phyloP scores from a whole-genome alignment of 2,329 filamentous ascomycete genomes.

The Neurospora crassa region DNA sequence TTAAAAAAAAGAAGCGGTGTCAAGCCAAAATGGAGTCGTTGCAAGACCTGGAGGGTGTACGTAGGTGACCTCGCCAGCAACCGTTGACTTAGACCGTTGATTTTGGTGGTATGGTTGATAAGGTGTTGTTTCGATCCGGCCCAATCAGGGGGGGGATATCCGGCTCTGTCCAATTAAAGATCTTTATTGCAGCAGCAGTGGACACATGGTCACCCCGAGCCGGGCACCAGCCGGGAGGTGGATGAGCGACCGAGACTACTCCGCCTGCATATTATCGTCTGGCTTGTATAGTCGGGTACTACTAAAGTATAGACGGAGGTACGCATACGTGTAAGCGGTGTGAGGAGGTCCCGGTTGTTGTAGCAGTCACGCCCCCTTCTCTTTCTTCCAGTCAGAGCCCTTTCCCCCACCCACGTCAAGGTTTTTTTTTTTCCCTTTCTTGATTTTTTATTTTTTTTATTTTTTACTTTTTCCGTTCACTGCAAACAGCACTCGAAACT shows the following conservation, averaged over 20 bases:
- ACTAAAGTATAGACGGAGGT: not conserved
- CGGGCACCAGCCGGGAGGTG: not conserved
- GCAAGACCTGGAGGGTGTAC: not conserved
- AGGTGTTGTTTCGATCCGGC: not conserved
- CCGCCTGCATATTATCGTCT: not conserved
- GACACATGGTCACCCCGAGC: not conserved
- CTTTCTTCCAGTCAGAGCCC: not conserved
- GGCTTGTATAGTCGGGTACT: not conserved
- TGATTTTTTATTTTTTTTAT: not conserved
- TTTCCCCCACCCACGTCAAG: not conserved
- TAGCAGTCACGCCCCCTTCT: not conserved
- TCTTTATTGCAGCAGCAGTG: not conserved
- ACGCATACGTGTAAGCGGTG: not conserved
- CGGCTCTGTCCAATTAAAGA: not conserved
- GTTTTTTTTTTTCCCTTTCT: not conserved
- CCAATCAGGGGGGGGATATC: not conserved
- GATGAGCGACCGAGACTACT: too few species aligned
- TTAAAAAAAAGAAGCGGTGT: constrained; percentile 7
- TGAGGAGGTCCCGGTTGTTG: not conserved
- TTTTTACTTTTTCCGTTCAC: not conserved
- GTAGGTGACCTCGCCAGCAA: not conserved
- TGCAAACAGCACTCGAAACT: not conserved
- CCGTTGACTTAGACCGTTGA: not conserved
- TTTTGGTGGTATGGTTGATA: not conserved
- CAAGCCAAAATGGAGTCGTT: not conserved